Base-by-base conservation (phyloP, 345 rosid genomes). In the Populus nigra region DNA sequence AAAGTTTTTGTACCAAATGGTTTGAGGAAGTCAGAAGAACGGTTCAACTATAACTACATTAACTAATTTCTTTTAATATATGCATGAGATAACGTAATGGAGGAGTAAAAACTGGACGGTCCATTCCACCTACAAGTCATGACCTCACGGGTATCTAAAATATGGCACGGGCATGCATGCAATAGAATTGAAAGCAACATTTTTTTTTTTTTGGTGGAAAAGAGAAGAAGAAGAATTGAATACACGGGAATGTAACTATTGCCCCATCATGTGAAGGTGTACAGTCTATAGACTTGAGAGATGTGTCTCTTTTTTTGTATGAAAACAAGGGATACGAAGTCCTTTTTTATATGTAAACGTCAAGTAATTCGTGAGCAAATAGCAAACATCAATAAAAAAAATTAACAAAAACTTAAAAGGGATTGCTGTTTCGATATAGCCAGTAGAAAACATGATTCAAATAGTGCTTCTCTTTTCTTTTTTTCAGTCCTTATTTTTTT, bases 11-110 rank as follows among this genome's bases (percentile, higher is more conserved):
- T 45, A 82, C 74, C 76, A 69, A 75, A 76, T 76, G 69, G 67
- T 62, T 7, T 38, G 50, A 9, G 39, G 35, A 71, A 57, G 86
- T 88, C 81, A 88, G 83, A 76, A 69, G 81, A 85, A 82, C 84
- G 80, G 93, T 85, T 90, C 88, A 88, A 82, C 93, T 67, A 83
- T 76, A 81, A 80, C 87, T 77, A 62, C 23, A 66, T 68, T 81
- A 57, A 73, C 73, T 76, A 82, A 76, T 73, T 10, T 50, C 12
- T 53, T 9, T n/a, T 27, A 63, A 4, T 57, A n/a, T 5, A 20
- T 62, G 23, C 4, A n/a, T 7, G 8, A 1, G 70, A 68, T 61
- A 57, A 63, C 33, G 43, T 72, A 35, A 43, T 50, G 73, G 1
- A 7, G 47, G 79, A 75, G 75, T 68, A 59, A 71, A 73, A 59